Base-by-base conservation (phyloP, 2,329 filamentous ascomycete species). In the Sarocladium kiliense region DNA sequence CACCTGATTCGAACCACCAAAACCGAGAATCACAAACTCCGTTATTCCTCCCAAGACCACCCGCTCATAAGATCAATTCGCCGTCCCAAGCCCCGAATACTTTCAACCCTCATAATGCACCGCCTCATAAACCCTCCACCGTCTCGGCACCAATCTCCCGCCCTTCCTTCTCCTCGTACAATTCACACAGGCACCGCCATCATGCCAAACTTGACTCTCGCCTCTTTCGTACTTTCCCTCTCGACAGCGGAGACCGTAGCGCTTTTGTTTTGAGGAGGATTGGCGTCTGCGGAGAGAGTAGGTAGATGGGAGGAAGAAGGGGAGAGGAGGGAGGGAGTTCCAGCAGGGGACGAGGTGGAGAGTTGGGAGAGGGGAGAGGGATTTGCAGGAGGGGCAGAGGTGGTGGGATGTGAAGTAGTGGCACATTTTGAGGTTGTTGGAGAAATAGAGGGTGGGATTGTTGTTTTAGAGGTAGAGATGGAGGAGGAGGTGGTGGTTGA, bases 331-430 rank as follows among this genome's bases (percentile, higher is more conserved):
- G n/a, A 26, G 50, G 53, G 58, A 57, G 56, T 60, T 60, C 58
- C 60, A 59, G 58, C 60, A 61, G 50, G 60, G 58, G 19, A 61
- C 58, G 49, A 42, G 58, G 49, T 58, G 56, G 58, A 53, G 19
- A 41, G 16, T 25, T 10, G 36, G 23, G 26, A 21, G 23, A 54
- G 34, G 14, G 51, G 51, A 41, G 19, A 18, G 12, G 14, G 19
- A 3, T 26, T 42, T 26, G 53, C 60, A 62, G 18, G 51, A 49
- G 30, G 58, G 56, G 56, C 60, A 62, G 56, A 32, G 32, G 57
- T 58, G 58, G 55, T 58, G 56, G 32, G 55, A 55, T 47, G 49
- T 41, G 44, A 57, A 61, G 53, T 57, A 55, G 47, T 58, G 54
- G 44, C 60, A 61, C 60, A 62, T 62, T 49, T 23, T 14, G 3